Evolutionary conservation across 176 grass and related monocot species (phyloP).

Genomic region (Poa annua): DNA sequence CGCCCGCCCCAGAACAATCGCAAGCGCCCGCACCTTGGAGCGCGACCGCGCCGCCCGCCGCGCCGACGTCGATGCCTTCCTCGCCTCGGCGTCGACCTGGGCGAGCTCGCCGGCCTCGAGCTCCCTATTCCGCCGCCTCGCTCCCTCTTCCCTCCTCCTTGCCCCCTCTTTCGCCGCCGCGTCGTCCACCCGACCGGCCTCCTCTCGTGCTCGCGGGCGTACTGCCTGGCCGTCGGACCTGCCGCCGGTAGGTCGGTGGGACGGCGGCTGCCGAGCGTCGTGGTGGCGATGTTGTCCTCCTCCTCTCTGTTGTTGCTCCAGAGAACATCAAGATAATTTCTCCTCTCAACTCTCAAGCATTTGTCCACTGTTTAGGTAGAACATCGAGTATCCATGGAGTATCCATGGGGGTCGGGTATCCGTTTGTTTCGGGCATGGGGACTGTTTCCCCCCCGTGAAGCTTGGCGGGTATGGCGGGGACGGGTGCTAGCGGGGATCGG

Average conservation of each 20-base stretch:
- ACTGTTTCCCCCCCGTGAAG: too few relatives aligned
- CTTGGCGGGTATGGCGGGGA: too few relatives aligned
- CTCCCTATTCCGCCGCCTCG: slow-evolving; percentile 52
- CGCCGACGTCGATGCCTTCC: slow-evolving; percentile 62
- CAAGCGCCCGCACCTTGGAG: slow-evolving; percentile 70
- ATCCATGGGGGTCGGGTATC: too few relatives aligned
- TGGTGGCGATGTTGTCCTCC: slow-evolving; percentile 47
- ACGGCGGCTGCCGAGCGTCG: slow-evolving; percentile 29
- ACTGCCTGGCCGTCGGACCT: neutral
- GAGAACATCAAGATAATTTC: too few relatives aligned
- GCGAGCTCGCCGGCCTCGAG: slow-evolving; percentile 72
- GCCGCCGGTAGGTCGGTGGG: neutral
- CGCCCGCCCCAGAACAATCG: too few relatives aligned
- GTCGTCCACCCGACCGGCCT: neutral
- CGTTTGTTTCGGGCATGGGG: too few relatives aligned
- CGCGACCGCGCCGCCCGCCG: slow-evolving; percentile 57
- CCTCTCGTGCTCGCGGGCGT: slow-evolving; percentile 36
- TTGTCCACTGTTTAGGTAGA: too few relatives aligned
- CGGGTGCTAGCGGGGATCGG: too few relatives aligned
- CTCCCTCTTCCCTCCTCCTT: slow-evolving; percentile 34
- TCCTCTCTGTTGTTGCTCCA: too few relatives aligned
- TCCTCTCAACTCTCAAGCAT: too few relatives aligned
- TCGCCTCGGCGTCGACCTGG: slow-evolving; percentile 63
- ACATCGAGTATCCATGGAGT: too few relatives aligned
- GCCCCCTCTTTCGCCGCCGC: neutral